Percentiles rank a stretch among this genome's conserved stretches.
These are phyloP conservation scores for Microbotryum scabiosae DNA, from an alignment of 1,284 basidiomycete genomes.

Conservation along the genomic window DNA sequence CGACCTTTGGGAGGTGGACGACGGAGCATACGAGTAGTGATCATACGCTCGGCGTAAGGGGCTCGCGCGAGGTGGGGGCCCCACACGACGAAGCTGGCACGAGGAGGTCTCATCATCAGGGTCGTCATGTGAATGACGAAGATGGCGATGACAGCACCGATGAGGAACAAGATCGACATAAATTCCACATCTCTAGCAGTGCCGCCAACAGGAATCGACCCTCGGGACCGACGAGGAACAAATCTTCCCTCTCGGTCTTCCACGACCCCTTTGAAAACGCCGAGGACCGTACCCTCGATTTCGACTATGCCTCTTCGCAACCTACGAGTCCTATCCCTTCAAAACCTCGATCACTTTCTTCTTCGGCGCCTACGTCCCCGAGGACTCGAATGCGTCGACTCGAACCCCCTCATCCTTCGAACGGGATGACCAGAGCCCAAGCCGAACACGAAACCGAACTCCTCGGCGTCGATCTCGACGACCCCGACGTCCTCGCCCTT, in stretches of 20 bases:
- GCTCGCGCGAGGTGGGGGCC: no score
- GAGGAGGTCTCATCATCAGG: no score
- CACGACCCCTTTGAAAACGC: background rate
- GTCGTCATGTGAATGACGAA: no score
- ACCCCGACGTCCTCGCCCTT: conserved; percentile 1
- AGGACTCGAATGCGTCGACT: background rate
- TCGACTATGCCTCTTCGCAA: background rate
- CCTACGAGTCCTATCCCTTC: background rate
- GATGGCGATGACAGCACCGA: background rate
- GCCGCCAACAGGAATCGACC: background rate
- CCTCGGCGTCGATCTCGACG: background rate
- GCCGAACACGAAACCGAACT: background rate
- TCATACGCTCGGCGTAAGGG: no score
- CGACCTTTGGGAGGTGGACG: no score
- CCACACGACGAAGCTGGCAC: no score
- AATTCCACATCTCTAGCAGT: background rate
- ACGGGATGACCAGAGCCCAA: background rate
- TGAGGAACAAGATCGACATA: background rate
- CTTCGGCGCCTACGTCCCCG: background rate
- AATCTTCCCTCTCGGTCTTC: background rate
- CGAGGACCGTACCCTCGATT: background rate
- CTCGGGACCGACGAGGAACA: background rate
- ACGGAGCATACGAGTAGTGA: no score
- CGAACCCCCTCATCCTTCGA: background rate
- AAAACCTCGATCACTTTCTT: background rate